Evolutionary conservation across 1,139 yeast species (phyloP).

Genomic region (Blastobotrys aristatus): DNA sequence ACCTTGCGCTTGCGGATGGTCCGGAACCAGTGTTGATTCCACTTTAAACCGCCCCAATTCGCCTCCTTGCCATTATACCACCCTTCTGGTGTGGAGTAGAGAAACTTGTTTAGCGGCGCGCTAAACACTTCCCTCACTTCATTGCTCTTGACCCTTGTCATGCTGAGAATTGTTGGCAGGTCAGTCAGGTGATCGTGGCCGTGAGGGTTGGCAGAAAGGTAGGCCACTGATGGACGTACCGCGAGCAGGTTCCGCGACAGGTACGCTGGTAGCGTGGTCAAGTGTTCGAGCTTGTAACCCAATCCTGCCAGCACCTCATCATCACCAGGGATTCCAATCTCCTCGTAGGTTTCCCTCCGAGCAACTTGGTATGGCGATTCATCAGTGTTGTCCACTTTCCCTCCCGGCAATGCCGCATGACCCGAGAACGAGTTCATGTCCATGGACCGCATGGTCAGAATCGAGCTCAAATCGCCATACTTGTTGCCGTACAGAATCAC

Average conservation of each 20-base stretch:
- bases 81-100: conserved; percentile 24
- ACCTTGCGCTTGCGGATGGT: conserved; percentile 43
- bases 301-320: conserved; percentile 39
- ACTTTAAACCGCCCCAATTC: conserved; percentile 34
- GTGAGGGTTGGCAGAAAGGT: conserved; percentile 6
- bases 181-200: conserved; percentile 25
- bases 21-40: conserved; percentile 31
- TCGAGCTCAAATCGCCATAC: conserved; percentile 67
- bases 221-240: conserved; percentile 77
- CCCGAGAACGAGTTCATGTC: conserved; percentile 71
- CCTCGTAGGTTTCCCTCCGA: conserved; percentile 80
- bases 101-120: conserved; percentile 29
- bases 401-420: conserved; percentile 87
- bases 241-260: conserved; percentile 74
- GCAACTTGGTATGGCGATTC: conserved; percentile 72
- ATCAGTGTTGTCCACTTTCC: conserved; percentile 34
- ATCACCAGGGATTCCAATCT: conserved; percentile 63
- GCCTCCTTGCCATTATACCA: conserved; percentile 35
- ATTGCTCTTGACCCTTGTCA: conserved; percentile 34
- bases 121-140: conserved; percentile 36
- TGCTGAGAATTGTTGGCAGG: conserved; percentile 31
- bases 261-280: conserved; percentile 65
- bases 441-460: conserved; percentile 71
- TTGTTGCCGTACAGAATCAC: conserved; percentile 60
- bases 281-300: conserved; percentile 41